Percentiles rank a stretch among this genome's conserved stretches.
These are phyloP conservation scores for Pestalotiopsis fici DNA, from an alignment of 2,329 filamentous ascomycete genomes.

Conservation along the genomic window DNA sequence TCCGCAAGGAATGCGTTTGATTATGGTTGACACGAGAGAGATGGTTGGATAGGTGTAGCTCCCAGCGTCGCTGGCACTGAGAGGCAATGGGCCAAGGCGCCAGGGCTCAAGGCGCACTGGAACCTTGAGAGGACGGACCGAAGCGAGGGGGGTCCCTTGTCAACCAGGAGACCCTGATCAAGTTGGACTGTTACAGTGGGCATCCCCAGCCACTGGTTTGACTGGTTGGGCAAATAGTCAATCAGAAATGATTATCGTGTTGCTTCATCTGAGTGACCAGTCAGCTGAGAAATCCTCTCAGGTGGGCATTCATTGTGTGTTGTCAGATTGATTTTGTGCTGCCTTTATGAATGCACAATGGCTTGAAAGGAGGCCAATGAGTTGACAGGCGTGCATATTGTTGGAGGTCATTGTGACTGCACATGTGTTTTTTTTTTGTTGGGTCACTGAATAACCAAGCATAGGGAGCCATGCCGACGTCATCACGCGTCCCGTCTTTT, in stretches of 20 bases:
- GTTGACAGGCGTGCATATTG: neutral
- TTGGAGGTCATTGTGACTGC: neutral
- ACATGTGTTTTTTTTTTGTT: no score
- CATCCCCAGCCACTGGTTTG: neutral
- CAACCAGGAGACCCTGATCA: constrained; percentile 4
- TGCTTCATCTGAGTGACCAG: no score
- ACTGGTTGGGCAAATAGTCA: constrained; percentile 1
- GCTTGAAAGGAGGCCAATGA: no score
- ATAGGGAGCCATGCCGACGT: neutral
- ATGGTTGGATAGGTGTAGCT: no score
- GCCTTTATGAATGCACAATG: no score
- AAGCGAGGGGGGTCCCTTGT: neutral
- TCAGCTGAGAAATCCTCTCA: neutral
- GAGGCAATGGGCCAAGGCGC: neutral
- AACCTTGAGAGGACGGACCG: constrained; percentile 7
- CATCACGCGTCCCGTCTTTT: constrained; percentile 1
- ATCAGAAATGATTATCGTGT: no score
- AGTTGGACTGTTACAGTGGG: constrained; percentile 5
- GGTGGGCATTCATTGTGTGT: neutral
- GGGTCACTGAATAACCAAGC: neutral
- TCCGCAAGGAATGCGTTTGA: no score
- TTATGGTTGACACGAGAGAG: no score
- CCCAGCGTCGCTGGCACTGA: no score
- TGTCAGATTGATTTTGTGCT: neutral
- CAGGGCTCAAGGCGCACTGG: neutral